A percentile compares a stretch with the other conserved stretches of the same genome.
Evolutionary conservation across 139 green algal genomes (phyloP).

Genomic region (Spirogloea muscicola): DNA sequence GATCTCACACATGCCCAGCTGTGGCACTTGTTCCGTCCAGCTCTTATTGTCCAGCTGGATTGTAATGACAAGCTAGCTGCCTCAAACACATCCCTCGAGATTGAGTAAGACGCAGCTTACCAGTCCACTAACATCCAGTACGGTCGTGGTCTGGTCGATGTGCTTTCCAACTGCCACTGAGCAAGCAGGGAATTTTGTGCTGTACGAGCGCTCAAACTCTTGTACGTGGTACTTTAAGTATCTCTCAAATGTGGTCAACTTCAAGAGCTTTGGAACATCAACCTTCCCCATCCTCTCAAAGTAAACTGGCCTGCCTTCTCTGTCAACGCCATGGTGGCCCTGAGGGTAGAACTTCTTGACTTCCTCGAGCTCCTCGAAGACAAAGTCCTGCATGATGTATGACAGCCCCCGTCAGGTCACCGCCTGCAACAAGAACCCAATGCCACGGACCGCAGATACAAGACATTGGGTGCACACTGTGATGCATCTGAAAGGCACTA

Average conservation of each 20-base stretch:
- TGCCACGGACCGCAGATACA: no score
- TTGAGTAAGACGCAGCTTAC: not conserved
- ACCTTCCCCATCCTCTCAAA: slow-evolving; percentile 38
- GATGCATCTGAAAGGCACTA: no score
- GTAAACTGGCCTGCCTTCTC: slow-evolving; percentile 48
- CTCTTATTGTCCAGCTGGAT: no score
- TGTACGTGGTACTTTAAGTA: slow-evolving; percentile 45
- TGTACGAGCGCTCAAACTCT: slow-evolving; percentile 45
- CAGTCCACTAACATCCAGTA: slow-evolving; percentile 44
- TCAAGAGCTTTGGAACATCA: slow-evolving; percentile 37
- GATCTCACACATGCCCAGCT: no score
- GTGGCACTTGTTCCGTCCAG: no score
- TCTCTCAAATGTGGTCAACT: slow-evolving; percentile 41
- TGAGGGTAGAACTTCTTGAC: slow-evolving; percentile 88
- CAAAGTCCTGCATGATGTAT: slow-evolving; percentile 72
- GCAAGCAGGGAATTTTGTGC: slow-evolving; percentile 47
- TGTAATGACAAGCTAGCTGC: no score
- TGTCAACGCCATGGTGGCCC: slow-evolving; percentile 73
- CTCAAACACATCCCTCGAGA: no score
- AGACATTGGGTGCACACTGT: no score
- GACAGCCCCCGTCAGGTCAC: not conserved
- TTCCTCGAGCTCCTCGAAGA: slow-evolving; percentile 78
- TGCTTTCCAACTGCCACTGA: slow-evolving; percentile 19
- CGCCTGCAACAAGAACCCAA: no score
- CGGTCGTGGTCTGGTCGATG: slow-evolving; percentile 49